Conservation (phyloP, 371 early-diverging fungal genomes). For the Rhizopus stolonifer region DNA sequence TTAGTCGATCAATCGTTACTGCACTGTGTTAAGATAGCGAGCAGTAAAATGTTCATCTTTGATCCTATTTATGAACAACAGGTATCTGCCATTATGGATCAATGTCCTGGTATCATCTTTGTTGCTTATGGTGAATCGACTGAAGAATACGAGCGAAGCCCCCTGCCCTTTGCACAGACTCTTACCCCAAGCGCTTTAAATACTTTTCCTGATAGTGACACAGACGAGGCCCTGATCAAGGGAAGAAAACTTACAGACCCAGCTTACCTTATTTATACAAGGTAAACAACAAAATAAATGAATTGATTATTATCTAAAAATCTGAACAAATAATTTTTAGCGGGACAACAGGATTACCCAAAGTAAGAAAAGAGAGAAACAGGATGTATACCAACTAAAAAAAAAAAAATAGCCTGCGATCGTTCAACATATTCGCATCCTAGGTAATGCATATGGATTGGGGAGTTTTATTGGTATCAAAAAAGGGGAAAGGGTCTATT, state of each 20-base stretch:
- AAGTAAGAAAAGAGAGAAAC: conserved; percentile 12
- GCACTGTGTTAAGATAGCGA: conserved; percentile 32
- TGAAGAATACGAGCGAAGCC: conserved; percentile 20
- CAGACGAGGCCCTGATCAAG: conserved; percentile 26
- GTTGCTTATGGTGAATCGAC: conserved; percentile 30
- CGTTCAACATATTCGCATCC: conserved; percentile 25
- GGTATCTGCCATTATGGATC: conserved; percentile 7
- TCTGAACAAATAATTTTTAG: conserved; percentile 5
- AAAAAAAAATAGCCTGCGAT: conserved; percentile 24
- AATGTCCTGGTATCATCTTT: conserved; percentile 6
- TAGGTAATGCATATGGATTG: conserved; percentile 22
- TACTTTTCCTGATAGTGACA: conserved; percentile 29
- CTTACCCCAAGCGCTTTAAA: conserved; percentile 29
- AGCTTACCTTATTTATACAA: conserved; percentile 51
- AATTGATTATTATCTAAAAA: no score
- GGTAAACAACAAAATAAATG: no score
- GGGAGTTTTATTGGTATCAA: conserved; percentile 12
- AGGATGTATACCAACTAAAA: not conserved
- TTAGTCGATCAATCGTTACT: conserved; percentile 23
- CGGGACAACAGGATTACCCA: conserved; percentile 46
- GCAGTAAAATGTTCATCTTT: conserved; percentile 26
- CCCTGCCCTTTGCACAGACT: conserved; percentile 25
- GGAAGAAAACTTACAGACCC: conserved; percentile 30
- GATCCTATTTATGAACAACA: conserved; percentile 27
- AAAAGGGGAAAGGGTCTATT: conserved; percentile 40